Evolutionary conservation across 441 rosid species (phyloP), one percentile per base, ranked within the genome.

Genomic region (Rhodomyrtus psidioides): DNA sequence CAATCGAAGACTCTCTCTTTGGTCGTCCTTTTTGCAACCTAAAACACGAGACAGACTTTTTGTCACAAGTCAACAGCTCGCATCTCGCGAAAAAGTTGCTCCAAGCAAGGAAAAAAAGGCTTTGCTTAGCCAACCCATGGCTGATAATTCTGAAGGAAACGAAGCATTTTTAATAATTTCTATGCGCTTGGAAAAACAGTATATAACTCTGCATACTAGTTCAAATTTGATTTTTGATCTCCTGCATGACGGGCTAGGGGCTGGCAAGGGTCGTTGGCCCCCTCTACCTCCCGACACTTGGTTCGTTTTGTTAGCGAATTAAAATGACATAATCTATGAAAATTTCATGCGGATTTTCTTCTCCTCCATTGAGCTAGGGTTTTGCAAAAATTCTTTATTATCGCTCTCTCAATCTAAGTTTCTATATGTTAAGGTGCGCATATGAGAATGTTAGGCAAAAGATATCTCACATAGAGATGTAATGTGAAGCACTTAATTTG

Each of bases 361-460:
- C 49, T 70, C 9, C 5, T 26, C 15, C 9, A 2, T 15, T 39
- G 0, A 34, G n/a, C 79, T 70, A 39, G 51, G 79, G 79, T 70
- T 10, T 12, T 39, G 49, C 79, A 70, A 39, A 39, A 70, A 49
- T 70, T 24, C 24, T 21, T 21, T 19, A 17, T 34, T 19, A 24
- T 65, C 3, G 2, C 49, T 12, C n/a, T 0, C 79, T 70, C 9
- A 10, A 70, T 39, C 49, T 0, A 70, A 39, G 0, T 39, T 21
- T 70, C 46, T 10, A 0, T 39, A 8, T 0, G 6, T 70, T 70
- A 1, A 39, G 23, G n/a, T 39, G 16, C n/a, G 17, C 1, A 0
- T 30, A 26, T 65, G 14, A 34, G 14, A 5, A 13, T 2, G 26
- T 34, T 65, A 19, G 3, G 26, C 7, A 0, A 21, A 34, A 34